Evolutionary conservation across 2,329 filamentous ascomycete species (phyloP).

Genomic region (Sarocladium strictum): DNA sequence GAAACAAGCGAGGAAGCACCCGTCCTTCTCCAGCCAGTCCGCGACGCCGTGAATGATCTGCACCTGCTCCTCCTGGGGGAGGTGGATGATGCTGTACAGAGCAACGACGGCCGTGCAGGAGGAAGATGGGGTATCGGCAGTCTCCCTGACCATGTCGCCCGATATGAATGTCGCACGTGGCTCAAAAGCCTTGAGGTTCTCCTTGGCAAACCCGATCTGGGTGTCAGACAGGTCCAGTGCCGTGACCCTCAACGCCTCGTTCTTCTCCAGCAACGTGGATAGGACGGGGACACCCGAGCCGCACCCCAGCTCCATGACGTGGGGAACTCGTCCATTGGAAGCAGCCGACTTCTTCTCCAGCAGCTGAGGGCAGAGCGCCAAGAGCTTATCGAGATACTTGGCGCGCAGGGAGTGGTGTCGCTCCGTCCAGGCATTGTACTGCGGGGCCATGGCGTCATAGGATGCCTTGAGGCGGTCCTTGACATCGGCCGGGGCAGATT

Average conservation of each 20-base stretch:
- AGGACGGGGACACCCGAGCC: constrained; percentile 33
- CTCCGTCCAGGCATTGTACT: constrained; percentile 35
- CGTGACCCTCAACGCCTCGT: constrained; percentile 14
- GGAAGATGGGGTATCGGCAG: constrained; percentile 22
- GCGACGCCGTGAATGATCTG: constrained; percentile 36
- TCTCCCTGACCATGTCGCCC: constrained; percentile 30
- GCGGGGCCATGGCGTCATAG: constrained; percentile 32
- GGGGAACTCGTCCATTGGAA: not conserved
- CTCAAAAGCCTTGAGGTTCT: constrained; percentile 16
- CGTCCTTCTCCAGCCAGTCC: constrained; percentile 45
- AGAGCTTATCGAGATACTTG: constrained; percentile 27
- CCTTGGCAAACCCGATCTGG: constrained; percentile 28
- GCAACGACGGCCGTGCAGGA: constrained; percentile 43
- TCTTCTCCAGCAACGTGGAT: constrained; percentile 23
- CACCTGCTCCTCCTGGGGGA: constrained; percentile 44
- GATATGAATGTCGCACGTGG: constrained; percentile 12
- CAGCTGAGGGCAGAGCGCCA: constrained; percentile 21
- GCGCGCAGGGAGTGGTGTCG: constrained; percentile 24
- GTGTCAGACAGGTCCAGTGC: constrained; percentile 36
- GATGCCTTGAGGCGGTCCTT: constrained; percentile 32
- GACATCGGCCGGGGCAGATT: constrained; percentile 20
- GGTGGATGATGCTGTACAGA: constrained; percentile 50
- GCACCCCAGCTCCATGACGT: constrained; percentile 36
- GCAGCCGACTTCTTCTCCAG: constrained; percentile 9
- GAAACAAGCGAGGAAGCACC: constrained; percentile 44